A percentile compares a stretch with the other conserved stretches of the same genome.
phyloP scores from a whole-genome alignment of 139 green algal genomes.

The Limnomonas spitsbergensis region DNA sequence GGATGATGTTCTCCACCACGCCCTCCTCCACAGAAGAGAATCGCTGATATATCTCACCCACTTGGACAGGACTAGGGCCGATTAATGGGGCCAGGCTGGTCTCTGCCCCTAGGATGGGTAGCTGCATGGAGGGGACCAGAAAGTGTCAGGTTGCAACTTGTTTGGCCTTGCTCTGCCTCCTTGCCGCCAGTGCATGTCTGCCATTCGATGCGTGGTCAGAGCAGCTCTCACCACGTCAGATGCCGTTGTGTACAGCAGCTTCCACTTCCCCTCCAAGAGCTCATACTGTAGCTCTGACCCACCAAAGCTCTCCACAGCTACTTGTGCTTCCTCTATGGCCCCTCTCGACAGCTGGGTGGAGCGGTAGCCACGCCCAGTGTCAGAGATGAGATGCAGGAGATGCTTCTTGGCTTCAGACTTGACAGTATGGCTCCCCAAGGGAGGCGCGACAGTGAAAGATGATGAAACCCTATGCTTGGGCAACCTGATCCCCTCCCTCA shows the following conservation, averaged over 20 bases:
- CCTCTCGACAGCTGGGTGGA: neutral
- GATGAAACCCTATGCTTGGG: too few relatives aligned
- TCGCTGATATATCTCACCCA: conserved; percentile 53
- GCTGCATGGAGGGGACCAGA: too few relatives aligned
- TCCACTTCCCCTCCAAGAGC: conserved; percentile 49
- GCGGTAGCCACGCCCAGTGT: conserved; percentile 6
- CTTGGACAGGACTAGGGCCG: conserved; percentile 8
- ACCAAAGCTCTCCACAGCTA: conserved; percentile 35
- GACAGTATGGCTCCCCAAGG: too few relatives aligned
- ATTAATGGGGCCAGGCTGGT: neutral
- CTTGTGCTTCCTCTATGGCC: conserved; percentile 12
- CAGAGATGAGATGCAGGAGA: neutral
- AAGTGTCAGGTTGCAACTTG: too few relatives aligned
- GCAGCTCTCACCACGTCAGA: conserved; percentile 45
- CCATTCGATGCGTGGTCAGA: too few relatives aligned
- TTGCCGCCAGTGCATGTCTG: too few relatives aligned
- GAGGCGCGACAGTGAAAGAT: too few relatives aligned
- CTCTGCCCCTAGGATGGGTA: conserved; percentile 35
- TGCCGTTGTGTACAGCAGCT: conserved; percentile 51
- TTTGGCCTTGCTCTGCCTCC: too few relatives aligned
- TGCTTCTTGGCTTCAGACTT: conserved; percentile 6
- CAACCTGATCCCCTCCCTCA: too few relatives aligned
- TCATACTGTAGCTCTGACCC: conserved; percentile 35
- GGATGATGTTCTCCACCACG: conserved; percentile 53
- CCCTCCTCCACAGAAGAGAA: conserved; percentile 41